Conservation (phyloP, 2,329 filamentous ascomycete genomes). For the Fusarium nurragi region DNA sequence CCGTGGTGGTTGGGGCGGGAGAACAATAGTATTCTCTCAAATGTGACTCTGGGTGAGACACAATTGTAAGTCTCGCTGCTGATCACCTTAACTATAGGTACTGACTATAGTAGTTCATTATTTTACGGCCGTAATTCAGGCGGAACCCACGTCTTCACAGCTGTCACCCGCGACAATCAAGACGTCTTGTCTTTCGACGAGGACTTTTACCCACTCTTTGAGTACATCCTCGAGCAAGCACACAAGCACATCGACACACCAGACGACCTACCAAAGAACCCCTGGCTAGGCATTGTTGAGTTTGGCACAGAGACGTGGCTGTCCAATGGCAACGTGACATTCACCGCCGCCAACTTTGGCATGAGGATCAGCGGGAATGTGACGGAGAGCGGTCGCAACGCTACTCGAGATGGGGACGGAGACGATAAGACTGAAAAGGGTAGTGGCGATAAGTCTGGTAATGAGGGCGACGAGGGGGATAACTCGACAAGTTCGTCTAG, state of each 20-base stretch:
- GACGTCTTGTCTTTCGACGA: slow-evolving; percentile 37
- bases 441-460: neutral
- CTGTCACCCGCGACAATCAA: slow-evolving; percentile 26
- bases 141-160: slow-evolving; percentile 41
- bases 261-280: slow-evolving; percentile 35
- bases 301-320: slow-evolving; percentile 42
- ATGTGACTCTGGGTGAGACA: slow-evolving; percentile 33
- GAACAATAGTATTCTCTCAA: slow-evolving; percentile 34
- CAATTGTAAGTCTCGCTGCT: slow-evolving; percentile 32
- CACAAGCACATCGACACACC: slow-evolving; percentile 16
- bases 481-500: neutral
- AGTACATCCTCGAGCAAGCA: slow-evolving; percentile 39
- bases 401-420: neutral
- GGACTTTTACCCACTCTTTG: slow-evolving; percentile 41
- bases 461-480: neutral
- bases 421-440: neutral
- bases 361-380: slow-evolving; percentile 30
- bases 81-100: accelerated
- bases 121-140: slow-evolving; percentile 39
- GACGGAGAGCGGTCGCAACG: neutral
- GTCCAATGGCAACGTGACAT: slow-evolving; percentile 39
- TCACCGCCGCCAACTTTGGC: slow-evolving; percentile 40
- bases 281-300: slow-evolving; percentile 36
- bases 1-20: slow-evolving; percentile 42
- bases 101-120: slow-evolving; percentile 25